These are phyloP conservation scores for Sequoia sempervirens DNA, from an alignment of 75 land plant genomes.

Conservation along the genomic window DNA sequence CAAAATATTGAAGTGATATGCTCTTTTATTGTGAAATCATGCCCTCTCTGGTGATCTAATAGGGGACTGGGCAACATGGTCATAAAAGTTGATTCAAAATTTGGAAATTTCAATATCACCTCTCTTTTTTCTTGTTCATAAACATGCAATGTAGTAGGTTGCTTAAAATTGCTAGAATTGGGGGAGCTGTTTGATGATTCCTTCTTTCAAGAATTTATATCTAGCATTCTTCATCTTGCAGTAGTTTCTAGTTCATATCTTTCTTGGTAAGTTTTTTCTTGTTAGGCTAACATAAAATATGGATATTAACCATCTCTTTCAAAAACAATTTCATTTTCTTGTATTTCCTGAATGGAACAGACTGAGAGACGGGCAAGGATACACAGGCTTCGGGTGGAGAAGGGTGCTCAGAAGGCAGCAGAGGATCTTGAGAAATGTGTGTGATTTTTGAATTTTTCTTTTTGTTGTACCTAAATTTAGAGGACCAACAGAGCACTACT, in stretches of 20 bases:
- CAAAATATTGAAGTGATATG: neutral
- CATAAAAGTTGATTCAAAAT: neutral
- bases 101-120: neutral
- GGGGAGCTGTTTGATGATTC: neutral
- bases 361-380: no score
- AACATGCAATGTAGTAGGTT: neutral
- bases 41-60: neutral
- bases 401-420: conserved; percentile 59
- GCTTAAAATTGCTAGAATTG: neutral
- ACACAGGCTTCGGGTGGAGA: no score
- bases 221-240: neutral
- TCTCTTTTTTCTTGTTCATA: neutral
- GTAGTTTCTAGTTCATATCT: neutral
- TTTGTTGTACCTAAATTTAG: no score
- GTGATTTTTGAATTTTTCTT: neutral
- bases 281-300: neutral
- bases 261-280: neutral
- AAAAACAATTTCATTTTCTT: neutral
- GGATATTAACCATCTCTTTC: neutral
- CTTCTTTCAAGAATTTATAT: neutral
- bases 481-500: no score
- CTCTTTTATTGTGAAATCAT: neutral
- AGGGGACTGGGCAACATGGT: neutral
- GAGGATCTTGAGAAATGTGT: conserved; percentile 66
- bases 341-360: neutral